Base-by-base conservation (phyloP, 2,329 filamentous ascomycete species). In the Gaeumannomyces sp. region DNA sequence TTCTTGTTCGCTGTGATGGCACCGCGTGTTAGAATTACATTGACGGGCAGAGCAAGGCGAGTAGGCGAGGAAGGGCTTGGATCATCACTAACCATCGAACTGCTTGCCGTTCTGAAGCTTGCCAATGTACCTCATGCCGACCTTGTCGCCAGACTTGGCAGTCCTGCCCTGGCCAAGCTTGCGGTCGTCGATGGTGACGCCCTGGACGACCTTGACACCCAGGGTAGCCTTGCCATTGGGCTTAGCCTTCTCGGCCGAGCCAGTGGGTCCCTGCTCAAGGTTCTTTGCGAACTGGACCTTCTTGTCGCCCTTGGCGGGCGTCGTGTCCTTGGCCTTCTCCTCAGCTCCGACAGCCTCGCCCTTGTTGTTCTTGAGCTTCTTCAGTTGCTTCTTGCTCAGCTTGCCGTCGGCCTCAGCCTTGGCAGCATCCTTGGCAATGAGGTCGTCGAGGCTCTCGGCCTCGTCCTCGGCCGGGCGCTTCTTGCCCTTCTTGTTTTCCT, bases 211-310 rank as follows among this genome's bases (percentile, higher is more conserved):
- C 82, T 92, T 95, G 73, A 92, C 84, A 68, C 89, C 87, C 61
- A 88, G 80, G 50, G 85, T 78, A 64, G 82, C 82, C 74, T 78
- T 73, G 68, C 79, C 73, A 59, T 72, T 70, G 73, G 78, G 72
- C 71, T 75, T 81, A 66, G 70, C 74, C 75, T 70, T 80, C 78
- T 70, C 73, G 5, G 85, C 80, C 65, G 91, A 89, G 70, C 89
- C 88, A 59, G 93, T 96, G 68, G 95, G 95, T 66, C 95, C 95
- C 79, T 96, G 93, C 83, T 98, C 95, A 68, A 99, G 92, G 79
- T 98, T 93, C 86, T 98, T 97, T 75, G 95, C 94, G 77, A 99
- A 99, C 78, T 97, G 92, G 67, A 99, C 95, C 84, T 97, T 98
- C 87, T 97, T 97, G 78, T 91, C 90, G 65, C 83, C 81, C 83